Conservation (phyloP, 108 stramenopile genomes). For the Nitzschia sp. region DNA sequence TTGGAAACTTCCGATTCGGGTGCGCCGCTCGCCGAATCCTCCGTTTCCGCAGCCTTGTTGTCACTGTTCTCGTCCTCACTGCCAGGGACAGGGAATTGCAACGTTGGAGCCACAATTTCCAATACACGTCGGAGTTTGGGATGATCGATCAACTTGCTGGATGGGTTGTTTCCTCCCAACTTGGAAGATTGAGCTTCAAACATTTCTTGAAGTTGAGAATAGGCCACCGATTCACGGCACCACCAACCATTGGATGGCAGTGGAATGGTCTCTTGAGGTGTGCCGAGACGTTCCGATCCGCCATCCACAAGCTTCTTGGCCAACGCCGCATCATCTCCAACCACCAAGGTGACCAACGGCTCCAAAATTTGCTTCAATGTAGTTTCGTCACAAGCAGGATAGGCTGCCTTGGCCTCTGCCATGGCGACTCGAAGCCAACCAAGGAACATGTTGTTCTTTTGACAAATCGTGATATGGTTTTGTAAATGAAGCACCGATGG, state of each 20-base stretch:
- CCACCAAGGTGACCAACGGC: conserved; percentile 6
- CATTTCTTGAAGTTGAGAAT: conserved; percentile 3
- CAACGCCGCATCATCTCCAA: conserved; percentile 13
- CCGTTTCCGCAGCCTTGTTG: background rate
- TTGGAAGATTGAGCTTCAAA: conserved; percentile 8
- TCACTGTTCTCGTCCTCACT: background rate
- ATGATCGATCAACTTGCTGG: conserved; percentile 7
- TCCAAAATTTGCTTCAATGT: background rate
- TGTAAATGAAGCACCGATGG: conserved; percentile 10
- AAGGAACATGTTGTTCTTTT: conserved; percentile 15
- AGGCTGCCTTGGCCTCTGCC: background rate
- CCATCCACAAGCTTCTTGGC: background rate
- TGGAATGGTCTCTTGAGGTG: background rate
- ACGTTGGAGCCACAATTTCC: conserved; percentile 13
- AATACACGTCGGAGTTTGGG: conserved; percentile 12
- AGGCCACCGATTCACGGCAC: conserved; percentile 13
- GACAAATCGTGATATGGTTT: conserved; percentile 13
- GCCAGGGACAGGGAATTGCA: conserved; percentile 8
- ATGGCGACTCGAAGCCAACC: conserved; percentile 16
- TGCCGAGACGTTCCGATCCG: background rate
- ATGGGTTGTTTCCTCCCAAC: background rate
- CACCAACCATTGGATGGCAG: conserved; percentile 16
- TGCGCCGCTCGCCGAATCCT: background rate
- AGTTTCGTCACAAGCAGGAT: background rate
- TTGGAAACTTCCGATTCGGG: too few species aligned